Evolutionary conservation across 1,284 basidiomycete genomes (phyloP).

Genomic region (Sphagnurus paluster): DNA sequence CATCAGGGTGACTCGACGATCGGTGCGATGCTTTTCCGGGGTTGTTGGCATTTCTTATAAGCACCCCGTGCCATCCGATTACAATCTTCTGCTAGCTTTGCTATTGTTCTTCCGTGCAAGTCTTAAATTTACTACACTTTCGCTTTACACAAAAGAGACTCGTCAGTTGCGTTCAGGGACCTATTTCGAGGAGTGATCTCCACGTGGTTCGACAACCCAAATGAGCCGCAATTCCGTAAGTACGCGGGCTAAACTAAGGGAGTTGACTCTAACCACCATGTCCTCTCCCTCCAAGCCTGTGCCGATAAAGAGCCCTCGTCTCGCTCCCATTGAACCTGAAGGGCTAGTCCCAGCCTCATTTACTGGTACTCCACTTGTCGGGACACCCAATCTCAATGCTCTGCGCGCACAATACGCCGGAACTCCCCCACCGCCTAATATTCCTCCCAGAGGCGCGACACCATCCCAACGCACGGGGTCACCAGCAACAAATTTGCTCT

Average conservation of each 20-base stretch:
- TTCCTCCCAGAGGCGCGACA: slow-evolving; percentile 41
- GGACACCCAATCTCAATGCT: slow-evolving; percentile 55
- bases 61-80: too few species aligned
- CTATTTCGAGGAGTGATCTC: too few species aligned
- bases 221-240: slow-evolving; percentile 13
- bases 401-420: slow-evolving; percentile 64
- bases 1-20: too few species aligned
- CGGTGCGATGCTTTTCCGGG: too few species aligned
- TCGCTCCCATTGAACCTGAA: slow-evolving; percentile 24
- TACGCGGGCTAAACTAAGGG: not conserved
- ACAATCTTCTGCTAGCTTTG: too few species aligned
- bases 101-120: too few species aligned
- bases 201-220: too few species aligned
- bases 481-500: slow-evolving; percentile 13
- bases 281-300: slow-evolving; percentile 60
- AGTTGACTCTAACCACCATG: slow-evolving; percentile 43
- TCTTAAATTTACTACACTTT: too few species aligned
- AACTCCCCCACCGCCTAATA: slow-evolving; percentile 65
- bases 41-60: too few species aligned
- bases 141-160: too few species aligned
- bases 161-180: too few species aligned
- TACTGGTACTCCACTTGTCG: slow-evolving; percentile 37
- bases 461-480: slow-evolving; percentile 22
- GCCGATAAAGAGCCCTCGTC: slow-evolving; percentile 48
- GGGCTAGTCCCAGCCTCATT: slow-evolving; percentile 29